phyloP scores from a whole-genome alignment of 1,139 yeast species.

The Blastobotrys aristatus region DNA sequence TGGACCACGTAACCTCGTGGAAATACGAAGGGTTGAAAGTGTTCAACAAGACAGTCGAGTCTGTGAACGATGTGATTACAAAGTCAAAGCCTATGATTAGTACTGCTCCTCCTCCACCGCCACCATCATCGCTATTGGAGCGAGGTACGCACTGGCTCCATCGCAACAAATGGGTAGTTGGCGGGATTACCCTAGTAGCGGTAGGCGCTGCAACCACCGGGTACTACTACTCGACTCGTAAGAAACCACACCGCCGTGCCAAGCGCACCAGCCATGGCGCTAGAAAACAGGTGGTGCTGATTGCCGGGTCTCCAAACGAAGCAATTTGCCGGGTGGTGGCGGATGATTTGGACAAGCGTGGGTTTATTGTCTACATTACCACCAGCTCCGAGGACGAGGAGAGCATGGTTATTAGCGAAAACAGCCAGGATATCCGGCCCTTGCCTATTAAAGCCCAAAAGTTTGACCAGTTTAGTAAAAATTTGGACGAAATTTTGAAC shows the following conservation, averaged over 20 bases:
- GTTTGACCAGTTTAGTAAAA: slow-evolving; percentile 37
- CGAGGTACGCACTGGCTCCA: slow-evolving; percentile 28
- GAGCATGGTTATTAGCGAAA: slow-evolving; percentile 50
- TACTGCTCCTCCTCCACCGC: slow-evolving; percentile 24
- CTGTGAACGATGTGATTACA: slow-evolving; percentile 10
- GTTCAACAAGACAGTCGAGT: slow-evolving; percentile 23
- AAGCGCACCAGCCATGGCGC: slow-evolving; percentile 63
- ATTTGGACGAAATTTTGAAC: slow-evolving; percentile 39
- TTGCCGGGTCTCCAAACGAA: slow-evolving; percentile 75
- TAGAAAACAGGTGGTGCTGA: slow-evolving; percentile 64
- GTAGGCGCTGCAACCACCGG: slow-evolving; percentile 24
- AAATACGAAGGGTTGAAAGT: slow-evolving; percentile 24
- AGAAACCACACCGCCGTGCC: slow-evolving; percentile 46
- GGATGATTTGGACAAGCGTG: slow-evolving; percentile 68
- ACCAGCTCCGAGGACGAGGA: slow-evolving; percentile 61
- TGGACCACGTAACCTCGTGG: slow-evolving; percentile 24
- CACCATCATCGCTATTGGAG: slow-evolving; percentile 25
- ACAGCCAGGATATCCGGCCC: slow-evolving; percentile 51
- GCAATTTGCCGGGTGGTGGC: slow-evolving; percentile 68
- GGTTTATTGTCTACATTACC: slow-evolving; percentile 74
- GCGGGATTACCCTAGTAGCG: slow-evolving; percentile 11
- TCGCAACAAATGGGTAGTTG: slow-evolving; percentile 26
- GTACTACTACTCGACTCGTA: slow-evolving; percentile 21
- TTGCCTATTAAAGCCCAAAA: slow-evolving; percentile 47
- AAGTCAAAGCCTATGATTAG: slow-evolving; percentile 1